Evolutionary conservation across 2,329 filamentous ascomycete genomes (phyloP).

Genomic region (Lecanosticta acicola): DNA sequence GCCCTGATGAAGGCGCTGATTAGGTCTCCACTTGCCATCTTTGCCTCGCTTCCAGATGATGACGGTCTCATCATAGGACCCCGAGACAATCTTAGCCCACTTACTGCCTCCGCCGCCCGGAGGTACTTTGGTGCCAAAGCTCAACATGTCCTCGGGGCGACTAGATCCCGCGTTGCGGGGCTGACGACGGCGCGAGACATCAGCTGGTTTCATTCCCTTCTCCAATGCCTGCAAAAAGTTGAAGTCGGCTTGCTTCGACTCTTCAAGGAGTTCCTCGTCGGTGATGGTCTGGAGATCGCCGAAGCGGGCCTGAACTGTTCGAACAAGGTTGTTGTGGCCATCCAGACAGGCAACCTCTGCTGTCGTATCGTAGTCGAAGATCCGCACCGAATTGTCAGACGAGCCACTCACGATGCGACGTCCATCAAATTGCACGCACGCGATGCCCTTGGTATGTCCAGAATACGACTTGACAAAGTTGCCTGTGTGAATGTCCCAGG

Average conservation of each 20-base stretch:
- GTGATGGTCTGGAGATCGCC: conserved; percentile 74
- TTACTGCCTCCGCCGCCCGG: conserved; percentile 83
- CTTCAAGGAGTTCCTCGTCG: conserved; percentile 64
- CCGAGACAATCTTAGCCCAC: conserved; percentile 93
- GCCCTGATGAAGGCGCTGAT: conserved; percentile 50
- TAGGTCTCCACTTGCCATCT: conserved; percentile 77
- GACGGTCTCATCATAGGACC: conserved; percentile 92
- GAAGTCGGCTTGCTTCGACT: conserved; percentile 67
- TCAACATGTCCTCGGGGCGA: conserved; percentile 68
- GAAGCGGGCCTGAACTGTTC: conserved; percentile 92
- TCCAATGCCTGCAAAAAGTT: conserved; percentile 60
- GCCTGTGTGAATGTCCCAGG: conserved; percentile 85
- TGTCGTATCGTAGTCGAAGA: conserved; percentile 81
- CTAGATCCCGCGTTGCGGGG: conserved; percentile 64
- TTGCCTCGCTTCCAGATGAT: conserved; percentile 78
- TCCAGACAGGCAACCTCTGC: conserved; percentile 84
- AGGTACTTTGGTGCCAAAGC: conserved; percentile 78
- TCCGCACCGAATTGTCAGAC: conserved; percentile 91
- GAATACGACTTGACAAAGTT: conserved; percentile 67
- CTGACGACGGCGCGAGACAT: conserved; percentile 31
- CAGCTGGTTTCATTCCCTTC: conserved; percentile 38
- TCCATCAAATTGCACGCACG: conserved; percentile 94
- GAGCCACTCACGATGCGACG: conserved; percentile 91
- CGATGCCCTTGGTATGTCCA: conserved; percentile 91
- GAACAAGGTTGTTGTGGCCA: conserved; percentile 77